Percentiles rank a stretch among this genome's conserved stretches.
phyloP scores from a whole-genome alignment of 495 filamentous ascomycete genomes.

The Penicillium daleae region DNA sequence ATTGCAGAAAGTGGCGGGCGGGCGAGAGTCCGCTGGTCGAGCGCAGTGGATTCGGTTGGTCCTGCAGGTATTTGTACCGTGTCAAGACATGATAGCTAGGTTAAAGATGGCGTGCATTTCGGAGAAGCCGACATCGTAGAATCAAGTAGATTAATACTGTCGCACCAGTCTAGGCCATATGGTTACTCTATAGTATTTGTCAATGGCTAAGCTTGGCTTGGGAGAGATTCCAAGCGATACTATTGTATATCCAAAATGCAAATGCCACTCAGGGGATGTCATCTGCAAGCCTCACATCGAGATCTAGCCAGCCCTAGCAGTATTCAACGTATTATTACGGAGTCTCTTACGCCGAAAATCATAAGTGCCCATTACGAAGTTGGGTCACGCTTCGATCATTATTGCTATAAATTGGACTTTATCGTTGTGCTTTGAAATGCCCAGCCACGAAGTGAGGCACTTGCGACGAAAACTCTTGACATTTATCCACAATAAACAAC shows the following conservation, averaged over 20 bases:
- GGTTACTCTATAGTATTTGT: background rate
- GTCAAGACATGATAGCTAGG: background rate
- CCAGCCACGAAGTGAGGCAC: conserved; percentile 1
- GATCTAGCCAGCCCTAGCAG: background rate
- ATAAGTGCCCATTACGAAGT: background rate
- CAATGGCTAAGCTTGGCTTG: background rate
- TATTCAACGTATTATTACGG: background rate
- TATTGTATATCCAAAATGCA: background rate
- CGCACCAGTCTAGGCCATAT: background rate
- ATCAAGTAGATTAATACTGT: background rate
- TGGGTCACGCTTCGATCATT: too few relatives aligned
- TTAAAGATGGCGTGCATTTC: background rate
- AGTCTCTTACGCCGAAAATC: background rate
- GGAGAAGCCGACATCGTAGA: background rate
- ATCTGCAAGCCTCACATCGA: background rate
- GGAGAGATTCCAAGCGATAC: background rate
- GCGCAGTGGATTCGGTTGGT: background rate
- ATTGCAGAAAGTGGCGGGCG: background rate
- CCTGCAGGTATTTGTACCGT: background rate
- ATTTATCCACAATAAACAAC: background rate
- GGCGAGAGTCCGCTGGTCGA: background rate
- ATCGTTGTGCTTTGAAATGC: background rate
- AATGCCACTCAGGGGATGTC: background rate
- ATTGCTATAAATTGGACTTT: background rate
- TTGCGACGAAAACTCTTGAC: background rate